Evolutionary conservation across 345 rosid species (phyloP).

Genomic region (Gossypium ekmanianum): DNA sequence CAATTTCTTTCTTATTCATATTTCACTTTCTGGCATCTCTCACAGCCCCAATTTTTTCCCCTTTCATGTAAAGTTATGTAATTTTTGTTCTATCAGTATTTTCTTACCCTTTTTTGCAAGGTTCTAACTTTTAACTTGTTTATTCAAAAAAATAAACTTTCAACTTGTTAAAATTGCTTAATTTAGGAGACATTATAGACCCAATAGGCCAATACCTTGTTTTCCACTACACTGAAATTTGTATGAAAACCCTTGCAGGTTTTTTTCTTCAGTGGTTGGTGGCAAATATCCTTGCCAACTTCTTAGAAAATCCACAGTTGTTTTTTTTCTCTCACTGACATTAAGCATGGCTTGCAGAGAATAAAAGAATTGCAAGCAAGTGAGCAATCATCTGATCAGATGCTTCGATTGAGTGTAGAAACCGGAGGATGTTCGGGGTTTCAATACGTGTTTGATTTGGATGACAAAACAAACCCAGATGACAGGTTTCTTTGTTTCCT

Average conservation of each 20-base stretch:
- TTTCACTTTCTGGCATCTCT: neutral
- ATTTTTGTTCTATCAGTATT: neutral
- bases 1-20: neutral
- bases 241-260: neutral
- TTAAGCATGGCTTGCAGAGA: constrained; percentile 44
- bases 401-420: constrained; percentile 89
- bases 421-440: constrained; percentile 99
- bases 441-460: constrained; percentile 85
- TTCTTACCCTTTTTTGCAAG: neutral
- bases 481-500: constrained; percentile 47
- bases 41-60: neutral
- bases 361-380: constrained; percentile 71
- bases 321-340: constrained; percentile 20
- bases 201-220: neutral
- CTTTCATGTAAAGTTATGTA: neutral
- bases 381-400: constrained; percentile 40
- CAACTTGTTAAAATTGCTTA: neutral
- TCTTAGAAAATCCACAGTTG: neutral
- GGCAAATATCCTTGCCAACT: neutral
- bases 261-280: neutral
- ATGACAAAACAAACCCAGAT: constrained; percentile 54
- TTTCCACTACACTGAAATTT: neutral
- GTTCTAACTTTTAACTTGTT: neutral
- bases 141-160: neutral
- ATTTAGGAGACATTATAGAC: neutral